Evolutionary conservation across 345 rosid species (phyloP).

Genomic region (Moricandia moricandioides): DNA sequence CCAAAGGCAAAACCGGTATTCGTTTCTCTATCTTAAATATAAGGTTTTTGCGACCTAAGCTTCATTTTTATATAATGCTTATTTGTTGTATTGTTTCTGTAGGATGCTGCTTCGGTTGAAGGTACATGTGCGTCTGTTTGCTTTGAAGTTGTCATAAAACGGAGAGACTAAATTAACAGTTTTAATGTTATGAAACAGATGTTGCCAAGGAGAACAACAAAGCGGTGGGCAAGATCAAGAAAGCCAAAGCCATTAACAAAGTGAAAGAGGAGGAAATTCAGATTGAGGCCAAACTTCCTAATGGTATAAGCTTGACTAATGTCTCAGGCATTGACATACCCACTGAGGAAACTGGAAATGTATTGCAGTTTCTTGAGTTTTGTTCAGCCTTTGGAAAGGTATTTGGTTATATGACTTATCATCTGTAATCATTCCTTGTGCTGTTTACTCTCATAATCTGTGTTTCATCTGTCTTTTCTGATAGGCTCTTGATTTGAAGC

Average conservation of each 20-base stretch:
- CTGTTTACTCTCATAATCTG: neutral
- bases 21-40: neutral
- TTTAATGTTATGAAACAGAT: constrained; percentile 2
- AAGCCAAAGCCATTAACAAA: neutral
- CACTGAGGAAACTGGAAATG: constrained; percentile 57
- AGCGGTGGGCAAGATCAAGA: constrained; percentile 1
- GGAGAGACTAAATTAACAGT: neutral
- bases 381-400: constrained; percentile 78
- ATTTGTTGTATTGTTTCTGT: neutral
- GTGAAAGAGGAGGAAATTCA: constrained; percentile 35
- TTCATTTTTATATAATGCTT: neutral
- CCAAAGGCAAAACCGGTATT: neutral
- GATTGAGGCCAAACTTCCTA: constrained; percentile 47
- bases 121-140: neutral
- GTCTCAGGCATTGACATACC: constrained; percentile 59
- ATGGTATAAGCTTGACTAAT: constrained; percentile 44
- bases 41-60: neutral
- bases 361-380: constrained; percentile 73
- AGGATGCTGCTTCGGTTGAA: neutral
- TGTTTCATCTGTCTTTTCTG: neutral
- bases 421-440: neutral
- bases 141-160: neutral
- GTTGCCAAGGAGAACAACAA: neutral
- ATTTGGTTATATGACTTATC: neutral
- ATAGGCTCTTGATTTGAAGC: constrained; percentile 65